These are phyloP conservation scores for Lophiostoma macrostomum DNA, from an alignment of 495 filamentous ascomycete species.

Conservation along the genomic window DNA sequence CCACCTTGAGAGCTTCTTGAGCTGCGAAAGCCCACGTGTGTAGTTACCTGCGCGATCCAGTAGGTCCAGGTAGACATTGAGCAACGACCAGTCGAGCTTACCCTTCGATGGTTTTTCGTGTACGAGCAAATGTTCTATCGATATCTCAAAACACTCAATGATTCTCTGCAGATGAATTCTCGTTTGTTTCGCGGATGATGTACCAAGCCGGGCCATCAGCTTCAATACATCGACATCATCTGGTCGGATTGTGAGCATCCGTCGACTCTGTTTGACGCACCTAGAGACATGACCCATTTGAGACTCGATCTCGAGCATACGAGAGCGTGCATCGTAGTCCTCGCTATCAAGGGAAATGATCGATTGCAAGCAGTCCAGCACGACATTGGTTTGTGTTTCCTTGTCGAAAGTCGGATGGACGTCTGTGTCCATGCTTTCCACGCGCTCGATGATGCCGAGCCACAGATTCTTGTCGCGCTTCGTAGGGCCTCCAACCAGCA, in stretches of 20 bases:
- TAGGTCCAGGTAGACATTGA: constrained; percentile 80
- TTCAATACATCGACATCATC: constrained; percentile 18
- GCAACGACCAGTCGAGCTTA: constrained; percentile 74
- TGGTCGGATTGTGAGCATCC: constrained; percentile 24
- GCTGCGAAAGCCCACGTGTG: constrained; percentile 59
- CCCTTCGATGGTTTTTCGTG: constrained; percentile 48
- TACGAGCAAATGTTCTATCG: constrained; percentile 54
- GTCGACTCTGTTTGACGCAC: constrained; percentile 20
- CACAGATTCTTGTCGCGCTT: constrained; percentile 65
- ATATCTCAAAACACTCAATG: constrained; percentile 41
- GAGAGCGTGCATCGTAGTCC: constrained; percentile 57
- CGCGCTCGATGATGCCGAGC: constrained; percentile 64
- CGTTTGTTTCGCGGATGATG: constrained; percentile 10
- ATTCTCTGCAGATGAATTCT: constrained; percentile 16
- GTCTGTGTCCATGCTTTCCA: constrained; percentile 59
- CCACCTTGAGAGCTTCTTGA: constrained; percentile 76
- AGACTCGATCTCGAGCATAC: constrained; percentile 35
- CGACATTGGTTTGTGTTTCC: constrained; percentile 44
- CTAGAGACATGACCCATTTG: constrained; percentile 14
- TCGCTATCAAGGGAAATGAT: constrained; percentile 61
- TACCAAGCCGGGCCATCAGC: constrained; percentile 25
- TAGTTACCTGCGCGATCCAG: constrained; percentile 61
- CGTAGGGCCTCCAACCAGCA: constrained; percentile 69
- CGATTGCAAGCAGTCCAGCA: constrained; percentile 64
- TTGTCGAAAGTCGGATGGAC: constrained; percentile 23